Evolutionary conservation across 1,284 basidiomycete species (phyloP).

Genomic region (Malassezia equina): DNA sequence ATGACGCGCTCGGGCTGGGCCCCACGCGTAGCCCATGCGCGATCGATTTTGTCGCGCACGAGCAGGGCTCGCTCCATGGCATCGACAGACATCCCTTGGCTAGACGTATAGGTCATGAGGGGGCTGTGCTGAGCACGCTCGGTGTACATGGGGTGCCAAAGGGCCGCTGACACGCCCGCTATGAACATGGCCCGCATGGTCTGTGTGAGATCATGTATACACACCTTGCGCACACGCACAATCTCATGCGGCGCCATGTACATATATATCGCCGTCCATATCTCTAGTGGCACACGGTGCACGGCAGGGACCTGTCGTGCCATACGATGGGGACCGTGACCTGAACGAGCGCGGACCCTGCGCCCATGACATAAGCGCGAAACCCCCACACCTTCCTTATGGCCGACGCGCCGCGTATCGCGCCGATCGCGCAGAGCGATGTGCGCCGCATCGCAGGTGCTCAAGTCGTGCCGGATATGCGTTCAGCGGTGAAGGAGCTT

Average conservation of each 20-base stretch:
- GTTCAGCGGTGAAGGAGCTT: conserved; percentile 85
- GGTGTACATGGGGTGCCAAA: conserved; percentile 7
- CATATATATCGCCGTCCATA: conserved; percentile 9
- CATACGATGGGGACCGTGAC: background rate
- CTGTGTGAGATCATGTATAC: background rate
- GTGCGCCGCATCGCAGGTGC: conserved; percentile 62
- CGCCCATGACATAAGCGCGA: background rate
- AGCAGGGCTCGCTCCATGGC: conserved; percentile 8
- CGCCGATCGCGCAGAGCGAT: conserved; percentile 26
- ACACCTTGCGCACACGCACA: conserved; percentile 2
- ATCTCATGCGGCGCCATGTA: conserved; percentile 10
- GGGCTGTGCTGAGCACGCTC: background rate
- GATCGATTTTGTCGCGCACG: background rate
- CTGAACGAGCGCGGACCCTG: background rate
- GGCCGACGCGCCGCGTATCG: conserved; percentile 17
- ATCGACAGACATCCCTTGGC: background rate
- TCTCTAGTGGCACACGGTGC: conserved; percentile 9
- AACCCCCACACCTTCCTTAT: background rate
- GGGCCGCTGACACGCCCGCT: conserved; percentile 5
- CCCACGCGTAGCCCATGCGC: conserved; percentile 6
- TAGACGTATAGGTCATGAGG: background rate
- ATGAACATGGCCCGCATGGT: conserved; percentile 6
- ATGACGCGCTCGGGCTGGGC: conserved; percentile 9
- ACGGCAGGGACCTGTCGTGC: background rate
- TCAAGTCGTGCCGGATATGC: conserved; percentile 87